These are phyloP conservation scores for Candida tibetensis DNA, from an alignment of 805 yeast species.

Conservation along the genomic window DNA sequence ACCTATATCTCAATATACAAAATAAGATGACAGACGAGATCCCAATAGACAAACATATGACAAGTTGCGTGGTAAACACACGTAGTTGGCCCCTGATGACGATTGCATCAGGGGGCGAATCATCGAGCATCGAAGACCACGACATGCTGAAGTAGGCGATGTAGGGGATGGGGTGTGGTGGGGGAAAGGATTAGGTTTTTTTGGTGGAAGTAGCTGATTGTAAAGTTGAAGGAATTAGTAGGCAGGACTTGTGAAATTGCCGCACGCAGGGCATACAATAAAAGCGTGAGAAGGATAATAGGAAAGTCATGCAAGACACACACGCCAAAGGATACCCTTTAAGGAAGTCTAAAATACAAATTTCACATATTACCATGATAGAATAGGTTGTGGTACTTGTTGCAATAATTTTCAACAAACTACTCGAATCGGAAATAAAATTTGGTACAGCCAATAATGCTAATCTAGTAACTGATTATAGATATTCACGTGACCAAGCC, in stretches of 20 bases:
- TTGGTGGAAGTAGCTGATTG: background rate
- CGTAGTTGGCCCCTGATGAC: slow-evolving; percentile 49
- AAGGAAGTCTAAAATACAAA: too few relatives aligned
- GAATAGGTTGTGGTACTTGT: too few relatives aligned
- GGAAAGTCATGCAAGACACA: too few relatives aligned
- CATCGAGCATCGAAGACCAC: slow-evolving; percentile 2
- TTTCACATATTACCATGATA: too few relatives aligned
- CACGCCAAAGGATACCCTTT: too few relatives aligned
- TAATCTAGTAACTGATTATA: background rate
- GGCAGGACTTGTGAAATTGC: too few relatives aligned
- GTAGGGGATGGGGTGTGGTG: background rate
- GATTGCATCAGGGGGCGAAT: slow-evolving; percentile 24
- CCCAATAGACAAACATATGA: slow-evolving; percentile 49
- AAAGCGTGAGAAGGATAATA: too few relatives aligned
- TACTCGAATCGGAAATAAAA: too few relatives aligned
- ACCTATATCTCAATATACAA: slow-evolving; percentile 49
- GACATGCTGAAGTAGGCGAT: slow-evolving; percentile 1
- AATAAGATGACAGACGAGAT: slow-evolving; percentile 44
- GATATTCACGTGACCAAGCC: slow-evolving; percentile 7
- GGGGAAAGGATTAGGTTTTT: too few relatives aligned
- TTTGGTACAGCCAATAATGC: too few relatives aligned
- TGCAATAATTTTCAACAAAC: too few relatives aligned
- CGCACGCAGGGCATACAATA: too few relatives aligned
- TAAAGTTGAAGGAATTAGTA: background rate
- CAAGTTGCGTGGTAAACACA: slow-evolving; percentile 55